phyloP scores from a whole-genome alignment of 2,329 filamentous ascomycete genomes.

The Scedosporium aurantiacum region DNA sequence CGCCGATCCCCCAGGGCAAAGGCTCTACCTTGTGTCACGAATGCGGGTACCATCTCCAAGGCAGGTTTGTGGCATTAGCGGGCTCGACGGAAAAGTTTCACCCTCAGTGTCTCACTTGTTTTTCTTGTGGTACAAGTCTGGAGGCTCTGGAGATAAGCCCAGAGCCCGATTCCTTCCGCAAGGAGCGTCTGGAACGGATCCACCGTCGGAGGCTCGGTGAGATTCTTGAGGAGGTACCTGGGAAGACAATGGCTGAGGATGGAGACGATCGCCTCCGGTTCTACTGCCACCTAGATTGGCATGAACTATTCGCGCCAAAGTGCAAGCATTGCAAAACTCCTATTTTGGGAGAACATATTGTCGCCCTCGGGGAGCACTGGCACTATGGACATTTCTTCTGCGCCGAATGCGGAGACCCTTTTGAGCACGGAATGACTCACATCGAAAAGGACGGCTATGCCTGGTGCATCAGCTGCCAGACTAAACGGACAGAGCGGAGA shows the following conservation, averaged over 20 bases:
- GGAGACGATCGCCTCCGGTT: constrained; percentile 68
- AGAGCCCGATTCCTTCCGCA: constrained; percentile 65
- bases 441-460: constrained; percentile 96
- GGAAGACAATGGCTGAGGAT: constrained; percentile 56
- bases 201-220: constrained; percentile 47
- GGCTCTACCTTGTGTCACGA: constrained; percentile 66
- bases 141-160: constrained; percentile 96
- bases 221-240: constrained; percentile 49
- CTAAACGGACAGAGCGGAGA: constrained; percentile 77
- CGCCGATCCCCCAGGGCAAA: constrained; percentile 32
- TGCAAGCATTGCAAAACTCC: constrained; percentile 96
- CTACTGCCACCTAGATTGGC: constrained; percentile 98
- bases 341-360: constrained; percentile 88
- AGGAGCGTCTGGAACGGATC: constrained; percentile 64
- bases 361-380: constrained; percentile 91
- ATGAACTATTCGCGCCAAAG: constrained; percentile 82
- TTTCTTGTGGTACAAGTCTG: constrained; percentile 73
- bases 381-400: constrained; percentile 98
- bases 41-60: constrained; percentile 75
- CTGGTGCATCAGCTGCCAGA: constrained; percentile 92
- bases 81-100: constrained; percentile 71
- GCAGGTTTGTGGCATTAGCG: constrained; percentile 75
- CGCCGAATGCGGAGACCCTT: constrained; percentile 94
- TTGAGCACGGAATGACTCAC: constrained; percentile 58
- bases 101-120: constrained; percentile 84